Evolutionary conservation across 2,329 filamentous ascomycete species (phyloP), one percentile per base, ranked within the genome.

Genomic region (Aspergillus sp.): DNA sequence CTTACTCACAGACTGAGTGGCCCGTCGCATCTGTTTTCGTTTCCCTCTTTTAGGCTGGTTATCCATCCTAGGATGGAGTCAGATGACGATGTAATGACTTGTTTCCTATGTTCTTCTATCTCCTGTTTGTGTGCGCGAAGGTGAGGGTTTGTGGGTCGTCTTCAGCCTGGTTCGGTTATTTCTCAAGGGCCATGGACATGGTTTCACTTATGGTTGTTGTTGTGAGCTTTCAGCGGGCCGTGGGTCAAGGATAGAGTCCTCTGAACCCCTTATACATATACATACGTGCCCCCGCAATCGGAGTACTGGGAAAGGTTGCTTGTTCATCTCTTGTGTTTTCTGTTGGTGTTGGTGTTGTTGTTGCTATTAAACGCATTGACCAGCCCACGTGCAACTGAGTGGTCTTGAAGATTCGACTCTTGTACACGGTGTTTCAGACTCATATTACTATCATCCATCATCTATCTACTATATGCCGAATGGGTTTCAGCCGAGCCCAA

Each of bases 71-170:
- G 51, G 53, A 63, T 61, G 55, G 58, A 62, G 54, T 51, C 49
- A 58, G 53, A 64, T 73, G 68, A 74, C 67, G 72, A 74, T 68
- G 67, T 73, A 67, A 74, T 69, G 72, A 74, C 65, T 59, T 67
- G 28, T 57, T 53, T 55, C 66, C 52, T 65, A 62, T 67, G 66
- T 63, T 70, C 25, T 57, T 39, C 36, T 51, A 25, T 51, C 49
- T 55, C 32, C 36, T 53, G 9, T 58, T 36, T 39, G 28, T 57
- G 25, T 53, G 41, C 23, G 50, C 23, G 50, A 32, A 50, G 36
- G 49, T 23, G 45, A 57, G 45, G 48, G 41, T 30, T 30, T 30
- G 47, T n/a, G 25, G 47, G 47, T 50, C 4, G 39, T 21, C 21
- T 36, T 48, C 54, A 51, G 43, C 55, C 32, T 61, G 55, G 49